Conservation (phyloP, 2,329 filamentous ascomycete genomes). For the Cladosporium sp. region DNA sequence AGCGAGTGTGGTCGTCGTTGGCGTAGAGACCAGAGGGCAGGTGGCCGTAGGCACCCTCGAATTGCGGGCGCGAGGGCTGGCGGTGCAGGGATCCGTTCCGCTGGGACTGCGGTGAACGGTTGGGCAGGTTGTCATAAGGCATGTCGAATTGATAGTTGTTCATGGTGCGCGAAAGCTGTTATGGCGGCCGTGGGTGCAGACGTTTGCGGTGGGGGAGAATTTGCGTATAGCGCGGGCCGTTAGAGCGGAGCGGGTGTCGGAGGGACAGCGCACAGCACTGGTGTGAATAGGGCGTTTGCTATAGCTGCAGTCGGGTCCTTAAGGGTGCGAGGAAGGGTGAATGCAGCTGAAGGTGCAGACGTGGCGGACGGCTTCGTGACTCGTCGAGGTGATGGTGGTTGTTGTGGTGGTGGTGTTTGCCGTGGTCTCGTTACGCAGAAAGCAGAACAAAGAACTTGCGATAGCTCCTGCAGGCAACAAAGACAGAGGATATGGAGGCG, state of each 20-base stretch:
- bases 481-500: not conserved
- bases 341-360: conserved; percentile 6
- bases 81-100: conserved; percentile 62
- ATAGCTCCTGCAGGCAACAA: not conserved
- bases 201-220: not conserved
- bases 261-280: conserved; percentile 2
- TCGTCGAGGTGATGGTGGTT: not conserved
- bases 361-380: conserved; percentile 1
- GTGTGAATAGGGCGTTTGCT: conserved; percentile 1
- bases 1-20: conserved; percentile 58
- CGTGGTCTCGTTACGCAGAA: conserved; percentile 12
- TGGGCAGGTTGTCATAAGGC: conserved; percentile 68
- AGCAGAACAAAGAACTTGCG: conserved; percentile 8
- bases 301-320: not conserved
- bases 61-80: conserved; percentile 66
- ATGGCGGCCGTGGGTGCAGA: not conserved
- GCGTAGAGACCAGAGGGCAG: conserved; percentile 65
- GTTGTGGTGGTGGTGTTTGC: not conserved
- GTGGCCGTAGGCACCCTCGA: conserved; percentile 63
- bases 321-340: not conserved
- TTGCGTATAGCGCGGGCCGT: conserved; percentile 10
- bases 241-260: conserved; percentile 7
- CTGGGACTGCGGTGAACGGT: conserved; percentile 68
- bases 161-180: conserved; percentile 19
- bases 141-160: conserved; percentile 48